Percentiles rank a stretch among this genome's conserved stretches.
These are phyloP conservation scores for Coccomyxa subellipsoidea DNA, from an alignment of 163 green algal genomes.

Conservation along the genomic window DNA sequence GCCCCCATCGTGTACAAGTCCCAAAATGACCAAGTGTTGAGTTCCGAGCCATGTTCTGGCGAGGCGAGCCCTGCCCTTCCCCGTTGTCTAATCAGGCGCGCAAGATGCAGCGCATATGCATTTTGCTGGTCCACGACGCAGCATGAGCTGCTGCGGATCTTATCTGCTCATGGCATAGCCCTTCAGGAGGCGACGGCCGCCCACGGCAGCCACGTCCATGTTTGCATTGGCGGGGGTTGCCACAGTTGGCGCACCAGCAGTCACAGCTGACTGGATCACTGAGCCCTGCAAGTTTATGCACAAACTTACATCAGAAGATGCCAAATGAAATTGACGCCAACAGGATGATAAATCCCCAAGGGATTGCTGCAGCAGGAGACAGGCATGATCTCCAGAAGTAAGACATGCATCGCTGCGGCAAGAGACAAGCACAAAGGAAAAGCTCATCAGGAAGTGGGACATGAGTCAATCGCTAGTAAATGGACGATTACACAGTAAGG, in stretches of 20 bases:
- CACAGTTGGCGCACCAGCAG: not conserved
- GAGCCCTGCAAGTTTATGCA: not conserved
- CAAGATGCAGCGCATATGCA: too few relatives aligned
- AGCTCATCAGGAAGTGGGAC: not conserved
- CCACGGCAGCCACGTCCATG: not conserved
- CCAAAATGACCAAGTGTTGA: too few relatives aligned
- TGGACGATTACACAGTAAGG: not conserved
- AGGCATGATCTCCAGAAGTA: not conserved
- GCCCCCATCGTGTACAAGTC: too few relatives aligned
- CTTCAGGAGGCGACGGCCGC: slow-evolving; percentile 1
- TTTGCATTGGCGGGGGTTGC: not conserved
- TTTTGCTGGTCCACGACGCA: too few relatives aligned
- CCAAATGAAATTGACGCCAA: too few relatives aligned
- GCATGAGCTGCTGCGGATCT: not conserved
- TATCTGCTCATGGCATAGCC: not conserved
- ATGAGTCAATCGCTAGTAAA: not conserved
- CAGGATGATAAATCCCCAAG: too few relatives aligned
- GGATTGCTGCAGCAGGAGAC: too few relatives aligned
- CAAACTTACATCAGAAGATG: not conserved
- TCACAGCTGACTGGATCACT: not conserved
- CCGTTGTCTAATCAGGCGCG: too few relatives aligned
- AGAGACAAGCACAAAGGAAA: not conserved
- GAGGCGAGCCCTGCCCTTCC: not conserved
- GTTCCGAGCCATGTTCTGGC: not conserved
- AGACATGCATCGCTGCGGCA: not conserved